Conservation (phyloP, 306 rosid species). For the Cicer yamashitae region DNA sequence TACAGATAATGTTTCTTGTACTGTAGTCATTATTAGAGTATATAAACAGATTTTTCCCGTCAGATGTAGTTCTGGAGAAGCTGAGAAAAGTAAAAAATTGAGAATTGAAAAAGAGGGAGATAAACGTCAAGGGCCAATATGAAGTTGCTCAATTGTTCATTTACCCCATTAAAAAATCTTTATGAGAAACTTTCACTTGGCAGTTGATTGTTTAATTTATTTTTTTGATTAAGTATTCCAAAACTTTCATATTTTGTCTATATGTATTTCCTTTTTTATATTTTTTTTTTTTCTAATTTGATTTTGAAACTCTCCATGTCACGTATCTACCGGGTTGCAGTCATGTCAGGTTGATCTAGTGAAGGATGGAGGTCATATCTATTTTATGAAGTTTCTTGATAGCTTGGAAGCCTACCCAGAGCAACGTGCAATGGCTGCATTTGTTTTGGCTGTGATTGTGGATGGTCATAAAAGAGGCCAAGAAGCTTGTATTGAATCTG, state of each 20-base stretch:
- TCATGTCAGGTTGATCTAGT: slow-evolving; percentile 99
- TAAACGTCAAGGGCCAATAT: neutral
- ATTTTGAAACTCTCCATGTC: slow-evolving; percentile 25
- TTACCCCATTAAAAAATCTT: slow-evolving; percentile 15
- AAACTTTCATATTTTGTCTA: slow-evolving; percentile 10
- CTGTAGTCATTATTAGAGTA: neutral
- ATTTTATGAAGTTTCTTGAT: slow-evolving; percentile 96
- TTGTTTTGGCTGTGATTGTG: slow-evolving; percentile 95
- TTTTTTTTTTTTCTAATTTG: neutral
- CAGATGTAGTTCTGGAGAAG: neutral
- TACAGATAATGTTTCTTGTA: slow-evolving; percentile 5
- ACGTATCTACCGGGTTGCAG: slow-evolving; percentile 54
- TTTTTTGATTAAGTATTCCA: slow-evolving; percentile 1
- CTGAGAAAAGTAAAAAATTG: slow-evolving; percentile 19
- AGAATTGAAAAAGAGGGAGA: neutral
- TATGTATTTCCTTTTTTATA: neutral
- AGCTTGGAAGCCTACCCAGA: slow-evolving; percentile 91
- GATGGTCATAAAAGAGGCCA: slow-evolving; percentile 96
- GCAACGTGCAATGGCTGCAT: slow-evolving; percentile 99
- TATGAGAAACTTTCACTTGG: slow-evolving; percentile 4
- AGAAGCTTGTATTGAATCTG: slow-evolving; percentile 93
- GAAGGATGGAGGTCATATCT: slow-evolving; percentile 92
- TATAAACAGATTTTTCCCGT: neutral
- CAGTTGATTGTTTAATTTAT: neutral
- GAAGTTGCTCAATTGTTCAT: slow-evolving; percentile 15